Evolutionary conservation across 73 alveolate genomes (phyloP).

Genomic region (Paramecium sexaurelia): DNA sequence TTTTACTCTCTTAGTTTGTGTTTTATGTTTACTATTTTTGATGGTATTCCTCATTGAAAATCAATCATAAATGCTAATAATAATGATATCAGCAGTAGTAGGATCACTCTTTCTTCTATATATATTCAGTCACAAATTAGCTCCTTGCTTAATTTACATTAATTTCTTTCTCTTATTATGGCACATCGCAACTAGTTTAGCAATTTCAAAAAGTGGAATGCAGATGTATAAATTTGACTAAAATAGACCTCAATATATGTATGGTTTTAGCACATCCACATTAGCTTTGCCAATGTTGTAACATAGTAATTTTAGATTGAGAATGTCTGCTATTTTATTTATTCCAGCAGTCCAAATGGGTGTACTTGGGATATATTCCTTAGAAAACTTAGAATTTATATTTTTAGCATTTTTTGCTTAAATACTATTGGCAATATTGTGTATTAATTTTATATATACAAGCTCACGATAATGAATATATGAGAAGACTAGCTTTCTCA

Average conservation of each 20-base stretch:
- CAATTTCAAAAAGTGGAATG: not conserved
- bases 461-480: not conserved
- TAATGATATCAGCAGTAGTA: not conserved
- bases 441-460: too few species aligned
- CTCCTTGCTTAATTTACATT: not conserved
- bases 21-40: not conserved
- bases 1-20: not conserved
- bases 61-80: not conserved
- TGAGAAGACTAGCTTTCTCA: not conserved
- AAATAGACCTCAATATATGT: not conserved
- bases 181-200: not conserved
- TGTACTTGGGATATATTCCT: not conserved
- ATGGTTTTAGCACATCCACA: not conserved
- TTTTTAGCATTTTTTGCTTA: not conserved
- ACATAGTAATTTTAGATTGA: not conserved
- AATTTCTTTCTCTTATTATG: not conserved
- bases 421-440: not conserved
- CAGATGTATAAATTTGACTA: not conserved
- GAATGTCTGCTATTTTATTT: not conserved
- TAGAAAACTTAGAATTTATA: not conserved
- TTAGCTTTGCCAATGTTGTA: not conserved
- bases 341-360: not conserved
- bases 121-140: not conserved
- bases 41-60: not conserved
- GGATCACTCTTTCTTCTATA: not conserved